phyloP scores from a whole-genome alignment of 1,139 yeast species.

The Candida sanyaensis region DNA sequence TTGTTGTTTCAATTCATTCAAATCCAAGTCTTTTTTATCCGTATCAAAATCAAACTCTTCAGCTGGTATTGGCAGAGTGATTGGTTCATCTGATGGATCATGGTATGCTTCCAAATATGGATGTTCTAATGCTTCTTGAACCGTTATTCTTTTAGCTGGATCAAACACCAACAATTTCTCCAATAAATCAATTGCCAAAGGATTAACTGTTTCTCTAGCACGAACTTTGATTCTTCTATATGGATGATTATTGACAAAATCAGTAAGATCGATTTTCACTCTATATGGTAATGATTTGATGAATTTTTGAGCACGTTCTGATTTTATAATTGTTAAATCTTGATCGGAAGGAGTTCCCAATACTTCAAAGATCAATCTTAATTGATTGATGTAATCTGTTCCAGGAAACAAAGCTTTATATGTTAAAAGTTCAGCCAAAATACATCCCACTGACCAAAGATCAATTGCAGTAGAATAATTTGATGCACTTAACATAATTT shows the following conservation, averaged over 20 bases:
- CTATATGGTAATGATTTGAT: constrained; percentile 65
- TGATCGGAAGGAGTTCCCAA: constrained; percentile 88
- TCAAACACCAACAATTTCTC: constrained; percentile 77
- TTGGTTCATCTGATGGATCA: constrained; percentile 83
- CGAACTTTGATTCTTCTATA: constrained; percentile 18
- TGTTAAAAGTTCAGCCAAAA: constrained; percentile 86
- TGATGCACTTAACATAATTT: constrained; percentile 84
- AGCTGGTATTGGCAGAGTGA: constrained; percentile 68
- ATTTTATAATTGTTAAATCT: constrained; percentile 77
- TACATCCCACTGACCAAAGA: constrained; percentile 97
- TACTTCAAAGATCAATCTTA: constrained; percentile 82
- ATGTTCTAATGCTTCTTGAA: constrained; percentile 77
- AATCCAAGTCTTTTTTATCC: constrained; percentile 66
- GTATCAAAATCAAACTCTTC: constrained; percentile 84
- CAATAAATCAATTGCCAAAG: constrained; percentile 75
- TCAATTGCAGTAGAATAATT: constrained; percentile 95
- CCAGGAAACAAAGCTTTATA: constrained; percentile 94
- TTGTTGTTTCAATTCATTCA: constrained; percentile 70
- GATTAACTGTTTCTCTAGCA: constrained; percentile 41
- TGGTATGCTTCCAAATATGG: constrained; percentile 82
- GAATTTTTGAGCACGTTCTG: constrained; percentile 84
- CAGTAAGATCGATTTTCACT: constrained; percentile 12
- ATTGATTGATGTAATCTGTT: constrained; percentile 87
- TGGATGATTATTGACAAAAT: constrained; percentile 22
- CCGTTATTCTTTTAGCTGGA: constrained; percentile 76